Conservation (phyloP, 116 monocot genomes). For the Thalassia testudinum region DNA sequence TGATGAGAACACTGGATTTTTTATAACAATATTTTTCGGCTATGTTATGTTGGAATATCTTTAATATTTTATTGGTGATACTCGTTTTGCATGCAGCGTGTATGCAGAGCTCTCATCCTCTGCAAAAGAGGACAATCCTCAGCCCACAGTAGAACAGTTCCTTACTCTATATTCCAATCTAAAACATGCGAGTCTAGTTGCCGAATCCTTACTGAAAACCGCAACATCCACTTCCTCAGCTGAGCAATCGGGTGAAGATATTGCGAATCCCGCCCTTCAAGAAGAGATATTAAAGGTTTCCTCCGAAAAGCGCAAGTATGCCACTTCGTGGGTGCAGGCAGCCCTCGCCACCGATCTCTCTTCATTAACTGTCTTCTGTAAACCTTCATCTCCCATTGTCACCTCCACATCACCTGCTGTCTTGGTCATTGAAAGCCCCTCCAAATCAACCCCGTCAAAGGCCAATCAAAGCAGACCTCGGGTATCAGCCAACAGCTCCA, state of each 20-base stretch:
- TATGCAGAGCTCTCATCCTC: slow-evolving; percentile 51
- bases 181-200: slow-evolving; percentile 25
- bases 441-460: slow-evolving; percentile 15
- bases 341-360: slow-evolving; percentile 57
- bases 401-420: slow-evolving; percentile 2
- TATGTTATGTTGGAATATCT: no score
- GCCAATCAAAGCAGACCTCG: slow-evolving; percentile 14
- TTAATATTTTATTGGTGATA: no score
- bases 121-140: slow-evolving; percentile 45
- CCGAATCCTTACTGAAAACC: slow-evolving; percentile 39
- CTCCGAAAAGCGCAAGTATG: slow-evolving; percentile 36
- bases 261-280: slow-evolving; percentile 6
- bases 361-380: slow-evolving; percentile 39
- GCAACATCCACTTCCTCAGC: slow-evolving; percentile 4
- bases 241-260: slow-evolving; percentile 13
- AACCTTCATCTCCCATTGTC: slow-evolving; percentile 6
- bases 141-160: slow-evolving; percentile 60
- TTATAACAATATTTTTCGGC: no score
- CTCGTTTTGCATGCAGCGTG: slow-evolving; percentile 25
- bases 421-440: slow-evolving; percentile 21
- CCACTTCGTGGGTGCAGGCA: slow-evolving; percentile 70
- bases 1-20: no score
- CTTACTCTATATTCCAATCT: slow-evolving; percentile 32
- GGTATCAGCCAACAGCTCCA: neutral
- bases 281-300: slow-evolving; percentile 27